These are phyloP conservation scores for Colletotrichum kahawae DNA, from an alignment of 2,329 filamentous ascomycete species.

Conservation along the genomic window DNA sequence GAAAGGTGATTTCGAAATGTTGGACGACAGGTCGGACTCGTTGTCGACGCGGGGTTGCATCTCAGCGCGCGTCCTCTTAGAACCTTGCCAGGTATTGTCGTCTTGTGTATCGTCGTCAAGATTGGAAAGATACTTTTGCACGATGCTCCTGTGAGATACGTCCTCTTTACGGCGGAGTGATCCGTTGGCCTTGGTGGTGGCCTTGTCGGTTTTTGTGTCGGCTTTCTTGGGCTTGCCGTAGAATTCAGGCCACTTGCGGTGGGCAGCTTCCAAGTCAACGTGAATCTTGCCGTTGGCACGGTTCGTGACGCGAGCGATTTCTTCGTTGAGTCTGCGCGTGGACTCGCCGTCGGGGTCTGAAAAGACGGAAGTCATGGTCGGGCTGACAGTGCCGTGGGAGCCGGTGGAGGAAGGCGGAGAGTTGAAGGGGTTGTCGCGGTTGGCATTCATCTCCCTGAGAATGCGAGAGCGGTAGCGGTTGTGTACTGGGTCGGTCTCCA, in stretches of 20 bases:
- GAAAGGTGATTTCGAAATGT: constrained; percentile 44
- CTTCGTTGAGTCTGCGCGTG: constrained; percentile 54
- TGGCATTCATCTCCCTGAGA: constrained; percentile 56
- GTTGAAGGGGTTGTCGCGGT: constrained; percentile 61
- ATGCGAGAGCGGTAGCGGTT: constrained; percentile 52
- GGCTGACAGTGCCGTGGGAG: constrained; percentile 61
- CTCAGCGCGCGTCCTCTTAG: constrained; percentile 48
- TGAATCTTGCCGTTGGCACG: constrained; percentile 40
- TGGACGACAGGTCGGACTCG: constrained; percentile 54
- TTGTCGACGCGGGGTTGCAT: constrained; percentile 61
- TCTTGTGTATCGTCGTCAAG: constrained; percentile 49
- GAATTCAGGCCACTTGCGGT: constrained; percentile 59
- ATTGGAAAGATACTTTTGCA: constrained; percentile 29
- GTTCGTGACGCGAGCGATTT: constrained; percentile 48
- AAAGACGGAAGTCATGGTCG: constrained; percentile 58
- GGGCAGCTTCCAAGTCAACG: constrained; percentile 49
- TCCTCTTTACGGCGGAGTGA: constrained; percentile 49
- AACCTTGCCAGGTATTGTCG: constrained; percentile 36
- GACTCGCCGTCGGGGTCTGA: constrained; percentile 59
- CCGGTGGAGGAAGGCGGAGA: constrained; percentile 64
- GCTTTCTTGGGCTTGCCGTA: constrained; percentile 43
- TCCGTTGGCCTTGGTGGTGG: background rate
- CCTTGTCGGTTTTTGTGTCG: background rate
- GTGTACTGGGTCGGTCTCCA: constrained; percentile 44
- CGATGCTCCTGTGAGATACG: constrained; percentile 37